Evolutionary conservation across 2,329 filamentous ascomycete species (phyloP), one percentile per base, ranked within the genome.

Genomic region (Cercospora beticola): DNA sequence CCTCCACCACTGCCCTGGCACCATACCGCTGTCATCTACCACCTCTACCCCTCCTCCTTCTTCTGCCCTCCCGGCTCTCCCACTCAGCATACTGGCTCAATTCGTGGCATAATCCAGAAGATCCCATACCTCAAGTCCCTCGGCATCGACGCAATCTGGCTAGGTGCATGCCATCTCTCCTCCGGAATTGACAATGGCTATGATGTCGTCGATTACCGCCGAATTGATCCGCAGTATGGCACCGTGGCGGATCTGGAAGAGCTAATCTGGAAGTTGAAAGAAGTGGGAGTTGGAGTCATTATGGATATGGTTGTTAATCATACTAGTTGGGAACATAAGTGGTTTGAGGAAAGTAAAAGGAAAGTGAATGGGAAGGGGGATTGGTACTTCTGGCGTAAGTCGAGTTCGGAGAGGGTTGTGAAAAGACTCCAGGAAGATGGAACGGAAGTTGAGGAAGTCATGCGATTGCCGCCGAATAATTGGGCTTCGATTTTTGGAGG

Each of bases 301-400:
- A 82, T 84, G 78, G 83, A 84, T 62, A 75, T 84, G 36, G 73
- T 72, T 4, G 75, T 76, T 21, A 77, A 78, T 33, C 74, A 77
- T 52, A 76, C 75, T 2, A 73, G 69, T 4, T 71, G 79, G 23
- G 79, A 88, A 71, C 86, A 89, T 64, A 75, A 79, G 4, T 89
- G 87, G 87, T 89, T 89, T 77, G 80, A 83, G 63, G 82, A 87
- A 60, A 84, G 85, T 2, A 80, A 84, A 1, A 83, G 81, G 0
- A 83, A 81, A 0, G 83, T 81, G 65, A 85, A 82, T 71, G 76
- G 82, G 0, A 88, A 89, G 72, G 79, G 87, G 12, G 83, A 89
- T 73, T 90, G 86, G 84, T 90, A 89, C 73, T 87, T 90, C 72
- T 92, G 89, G 89, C 84, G n/a, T n/a, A n/a, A n/a, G n/a, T n/a